phyloP scores from a whole-genome alignment of 805 yeast species.

The Spathaspora girioi region DNA sequence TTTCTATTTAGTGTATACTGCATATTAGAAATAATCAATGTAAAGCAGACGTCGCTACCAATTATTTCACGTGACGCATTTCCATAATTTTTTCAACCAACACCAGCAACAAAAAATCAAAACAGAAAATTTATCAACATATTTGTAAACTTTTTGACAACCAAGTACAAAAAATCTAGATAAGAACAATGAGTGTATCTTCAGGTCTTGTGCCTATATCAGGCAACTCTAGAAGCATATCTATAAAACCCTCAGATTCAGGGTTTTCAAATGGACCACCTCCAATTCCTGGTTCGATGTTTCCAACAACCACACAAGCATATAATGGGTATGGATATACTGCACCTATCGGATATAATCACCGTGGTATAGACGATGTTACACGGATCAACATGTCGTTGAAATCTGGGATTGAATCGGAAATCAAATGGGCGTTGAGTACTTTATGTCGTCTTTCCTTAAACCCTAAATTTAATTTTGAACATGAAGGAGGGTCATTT shows the following conservation, averaged over 20 bases:
- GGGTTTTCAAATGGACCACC: not conserved
- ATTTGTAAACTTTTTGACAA: not conserved
- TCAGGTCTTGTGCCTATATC: conserved; percentile 6
- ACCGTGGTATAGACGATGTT: conserved; percentile 60
- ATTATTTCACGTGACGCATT: not conserved
- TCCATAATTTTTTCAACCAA: not conserved
- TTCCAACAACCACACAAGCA: not conserved
- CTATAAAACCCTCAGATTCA: conserved; percentile 1
- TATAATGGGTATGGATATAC: conserved; percentile 7
- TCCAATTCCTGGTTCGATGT: not conserved
- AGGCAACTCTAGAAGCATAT: conserved; percentile 6
- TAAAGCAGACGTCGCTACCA: not conserved
- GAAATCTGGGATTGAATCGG: conserved; percentile 58
- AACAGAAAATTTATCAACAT: not conserved
- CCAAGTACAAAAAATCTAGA: not conserved
- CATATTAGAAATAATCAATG: too few relatives aligned
- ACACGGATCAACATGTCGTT: conserved; percentile 70
- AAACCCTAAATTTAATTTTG: conserved; percentile 47
- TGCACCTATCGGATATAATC: conserved; percentile 22
- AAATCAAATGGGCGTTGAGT: conserved; percentile 68
- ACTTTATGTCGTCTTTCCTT: conserved; percentile 48
- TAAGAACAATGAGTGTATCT: not conserved
- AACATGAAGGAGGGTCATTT: conserved; percentile 28
- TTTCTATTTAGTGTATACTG: too few relatives aligned
- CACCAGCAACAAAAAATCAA: not conserved